Conservation (phyloP, 139 green algal species). For the Micractinium sp. region DNA sequence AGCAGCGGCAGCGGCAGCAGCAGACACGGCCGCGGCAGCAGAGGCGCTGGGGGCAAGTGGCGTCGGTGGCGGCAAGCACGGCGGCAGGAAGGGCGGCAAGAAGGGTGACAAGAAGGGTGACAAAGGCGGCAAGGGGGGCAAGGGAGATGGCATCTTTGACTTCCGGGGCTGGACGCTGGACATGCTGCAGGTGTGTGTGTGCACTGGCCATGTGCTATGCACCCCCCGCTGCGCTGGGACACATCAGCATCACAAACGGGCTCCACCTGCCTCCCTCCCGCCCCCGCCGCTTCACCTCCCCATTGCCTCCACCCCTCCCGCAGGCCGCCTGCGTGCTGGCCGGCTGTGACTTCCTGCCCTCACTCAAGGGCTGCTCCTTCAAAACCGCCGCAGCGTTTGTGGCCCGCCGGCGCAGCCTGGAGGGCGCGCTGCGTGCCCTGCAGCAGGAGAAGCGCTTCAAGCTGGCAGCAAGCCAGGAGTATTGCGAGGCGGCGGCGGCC, state of each 20-base stretch:
- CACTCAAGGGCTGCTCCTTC: constrained; percentile 37
- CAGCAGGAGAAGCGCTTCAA: constrained; percentile 20
- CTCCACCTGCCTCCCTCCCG: background rate
- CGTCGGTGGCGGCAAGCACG: background rate
- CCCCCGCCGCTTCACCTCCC: background rate
- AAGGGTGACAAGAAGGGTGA: background rate
- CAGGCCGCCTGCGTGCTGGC: constrained; percentile 45
- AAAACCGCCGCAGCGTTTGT: constrained; percentile 38
- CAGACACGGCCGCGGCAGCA: background rate
- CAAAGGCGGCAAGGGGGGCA: background rate
- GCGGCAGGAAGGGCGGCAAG: background rate
- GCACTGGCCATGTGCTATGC: background rate
- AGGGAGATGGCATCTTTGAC: background rate
- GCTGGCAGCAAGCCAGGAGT: background rate
- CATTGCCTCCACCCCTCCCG: background rate
- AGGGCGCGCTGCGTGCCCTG: background rate
- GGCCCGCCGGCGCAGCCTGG: constrained; percentile 1
- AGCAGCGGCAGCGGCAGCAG: background rate
- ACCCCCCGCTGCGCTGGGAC: no score
- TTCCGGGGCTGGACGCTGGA: constrained; percentile 36
- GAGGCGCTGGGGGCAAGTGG: background rate
- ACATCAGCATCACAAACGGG: no score
- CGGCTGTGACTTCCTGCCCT: constrained; percentile 43
- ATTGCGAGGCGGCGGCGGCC: background rate
- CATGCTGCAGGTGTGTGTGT: constrained; percentile 41